Evolutionary conservation across 1,284 basidiomycete species (phyloP).

Genomic region (Ustilago sp.): DNA sequence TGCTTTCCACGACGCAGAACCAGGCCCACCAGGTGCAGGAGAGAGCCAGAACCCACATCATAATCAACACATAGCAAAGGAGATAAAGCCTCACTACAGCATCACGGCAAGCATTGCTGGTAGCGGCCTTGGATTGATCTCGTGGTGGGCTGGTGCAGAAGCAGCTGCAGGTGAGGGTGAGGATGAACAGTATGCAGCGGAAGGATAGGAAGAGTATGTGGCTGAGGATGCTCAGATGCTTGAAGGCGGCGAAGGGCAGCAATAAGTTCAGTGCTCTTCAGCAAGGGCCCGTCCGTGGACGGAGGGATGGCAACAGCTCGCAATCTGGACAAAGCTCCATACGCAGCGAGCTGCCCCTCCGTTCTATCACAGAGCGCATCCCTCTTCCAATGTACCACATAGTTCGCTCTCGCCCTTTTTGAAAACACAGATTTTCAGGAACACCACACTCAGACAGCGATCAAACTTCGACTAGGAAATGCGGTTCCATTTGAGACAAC

Average conservation of each 20-base stretch:
- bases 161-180: conserved; percentile 55
- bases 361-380: neutral
- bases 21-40: conserved; percentile 77
- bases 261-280: neutral
- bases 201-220: conserved; percentile 10
- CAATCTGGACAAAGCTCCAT: conserved; percentile 16
- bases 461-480: conserved; percentile 9
- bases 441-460: neutral
- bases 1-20: conserved; percentile 90
- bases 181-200: conserved; percentile 8
- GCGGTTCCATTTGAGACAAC: conserved; percentile 22
- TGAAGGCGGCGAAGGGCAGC: conserved; percentile 6
- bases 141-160: conserved; percentile 73
- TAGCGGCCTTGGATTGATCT: conserved; percentile 80
- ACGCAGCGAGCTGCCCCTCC: conserved; percentile 20
- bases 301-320: conserved; percentile 4
- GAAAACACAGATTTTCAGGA: neutral
- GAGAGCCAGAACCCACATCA: conserved; percentile 29
- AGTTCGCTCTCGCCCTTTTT: neutral
- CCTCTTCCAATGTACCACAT: neutral
- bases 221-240: conserved; percentile 3
- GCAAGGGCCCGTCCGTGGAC: neutral
- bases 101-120: conserved; percentile 79
- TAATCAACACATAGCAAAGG: conserved; percentile 36
- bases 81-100: conserved; percentile 45